A percentile compares a stretch with the other conserved stretches of the same genome.
phyloP scores from a whole-genome alignment of 495 filamentous ascomycete species.

The Cairneyella variabilis region DNA sequence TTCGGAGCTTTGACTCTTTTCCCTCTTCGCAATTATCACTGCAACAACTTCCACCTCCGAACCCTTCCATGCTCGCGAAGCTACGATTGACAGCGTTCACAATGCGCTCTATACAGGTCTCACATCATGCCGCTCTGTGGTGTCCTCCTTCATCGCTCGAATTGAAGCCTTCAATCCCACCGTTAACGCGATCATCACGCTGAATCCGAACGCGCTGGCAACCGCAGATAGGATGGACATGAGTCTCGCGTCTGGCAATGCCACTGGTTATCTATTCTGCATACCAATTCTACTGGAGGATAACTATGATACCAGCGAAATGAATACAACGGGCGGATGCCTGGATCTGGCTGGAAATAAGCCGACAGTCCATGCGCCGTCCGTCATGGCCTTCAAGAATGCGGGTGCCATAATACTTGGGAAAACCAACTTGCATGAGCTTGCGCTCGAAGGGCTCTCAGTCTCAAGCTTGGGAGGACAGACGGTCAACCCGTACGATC shows the following conservation, averaged over 20 bases:
- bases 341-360: slow-evolving; percentile 40
- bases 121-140: slow-evolving; percentile 47
- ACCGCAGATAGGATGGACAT: slow-evolving; percentile 45
- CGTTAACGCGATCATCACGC: slow-evolving; percentile 52
- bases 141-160: slow-evolving; percentile 49
- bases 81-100: slow-evolving; percentile 53
- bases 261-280: slow-evolving; percentile 45
- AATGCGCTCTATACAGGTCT: slow-evolving; percentile 42
- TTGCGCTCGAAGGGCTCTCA: slow-evolving; percentile 58
- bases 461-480: slow-evolving; percentile 60
- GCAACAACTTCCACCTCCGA: neutral
- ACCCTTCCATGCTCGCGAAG: slow-evolving; percentile 47
- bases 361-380: slow-evolving; percentile 43
- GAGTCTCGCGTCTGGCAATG: slow-evolving; percentile 38
- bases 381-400: slow-evolving; percentile 43
- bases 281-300: slow-evolving; percentile 62
- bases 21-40: neutral
- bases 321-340: slow-evolving; percentile 53
- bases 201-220: slow-evolving; percentile 47
- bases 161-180: slow-evolving; percentile 52
- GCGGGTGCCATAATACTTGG: slow-evolving; percentile 64
- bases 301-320: slow-evolving; percentile 50
- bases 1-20: neutral
- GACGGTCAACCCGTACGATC: slow-evolving; percentile 60
- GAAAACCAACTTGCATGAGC: slow-evolving; percentile 60